Evolutionary conservation across 257 asterid species (phyloP), one percentile per base, ranked within the genome.

Genomic region (Nicotiana noctiflora): DNA sequence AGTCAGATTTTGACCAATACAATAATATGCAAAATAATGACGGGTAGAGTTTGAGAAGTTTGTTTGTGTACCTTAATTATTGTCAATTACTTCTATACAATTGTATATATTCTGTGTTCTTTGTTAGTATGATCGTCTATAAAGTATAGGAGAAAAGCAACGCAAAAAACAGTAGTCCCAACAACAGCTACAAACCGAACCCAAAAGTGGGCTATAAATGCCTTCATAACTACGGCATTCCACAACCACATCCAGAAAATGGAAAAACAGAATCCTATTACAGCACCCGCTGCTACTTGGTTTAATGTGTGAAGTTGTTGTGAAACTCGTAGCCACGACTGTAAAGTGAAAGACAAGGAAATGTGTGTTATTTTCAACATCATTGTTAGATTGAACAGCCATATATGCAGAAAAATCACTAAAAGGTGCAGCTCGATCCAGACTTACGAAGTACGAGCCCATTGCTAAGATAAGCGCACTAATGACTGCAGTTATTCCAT

Each of bases 251-350:
- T 82, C 98, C 98, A 94, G 15, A 89, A 60, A 32, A 88, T 4
- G 51, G 88, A 85, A 86, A 94, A 89, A 32, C 82, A 1, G 32
- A 84, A 85, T 60, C 97, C 97, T 13, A 90, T 4, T 55, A 86
- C 37, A 15, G 94, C 93, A 85, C 98, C 98, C 49, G 90, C 97
- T 2, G 80, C 61, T 15, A 94, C 96, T 86, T 93, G 98, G 85
- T 89, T 88, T 81, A 84, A 67, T 6, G 96, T 91, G 76, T 93
- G 98, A 75, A 90, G 87, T 18, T 83, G 85, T 72, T 93, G 97
- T 10, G 92, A 89, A 81, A 93, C 87, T 68, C 98, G 89, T 63
- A 93, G 94, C 98, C 98, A 94, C n/a, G 96, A 84, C 98, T 91
- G 94, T 86, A 79, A 27, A 78, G 23, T 52, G 55, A 76, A 15